Percentiles rank a stretch among this genome's conserved stretches.
phyloP scores from a whole-genome alignment of 2,329 filamentous ascomycete genomes.

The Aspergillus glaucus region DNA sequence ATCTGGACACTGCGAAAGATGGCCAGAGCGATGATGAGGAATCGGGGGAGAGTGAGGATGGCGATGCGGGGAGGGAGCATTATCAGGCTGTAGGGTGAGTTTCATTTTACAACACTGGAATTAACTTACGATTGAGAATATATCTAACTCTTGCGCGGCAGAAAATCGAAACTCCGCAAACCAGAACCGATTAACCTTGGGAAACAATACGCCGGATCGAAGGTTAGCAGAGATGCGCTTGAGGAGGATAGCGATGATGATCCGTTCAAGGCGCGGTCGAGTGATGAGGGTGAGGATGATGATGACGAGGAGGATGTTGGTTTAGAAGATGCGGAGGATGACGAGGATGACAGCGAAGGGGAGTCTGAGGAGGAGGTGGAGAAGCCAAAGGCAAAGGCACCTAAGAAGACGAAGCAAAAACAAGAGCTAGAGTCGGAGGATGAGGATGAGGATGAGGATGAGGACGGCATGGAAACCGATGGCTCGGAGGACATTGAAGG shows the following conservation, averaged over 20 bases:
- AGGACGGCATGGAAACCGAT: slow-evolving; percentile 19
- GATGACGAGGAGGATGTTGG: slow-evolving; percentile 15
- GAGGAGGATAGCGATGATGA: slow-evolving; percentile 52
- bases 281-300: slow-evolving; percentile 29
- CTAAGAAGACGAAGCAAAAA: slow-evolving; percentile 12
- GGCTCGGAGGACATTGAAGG: slow-evolving; percentile 19
- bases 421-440: slow-evolving; percentile 17
- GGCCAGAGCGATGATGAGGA: slow-evolving; percentile 49
- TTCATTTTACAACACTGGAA: not conserved
- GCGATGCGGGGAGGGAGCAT: slow-evolving; percentile 68
- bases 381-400: slow-evolving; percentile 1
- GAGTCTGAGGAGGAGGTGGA: slow-evolving; percentile 1
- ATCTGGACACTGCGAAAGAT: slow-evolving; percentile 50
- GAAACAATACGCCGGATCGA: slow-evolving; percentile 71
- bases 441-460: slow-evolving; percentile 15
- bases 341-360: slow-evolving; percentile 16
- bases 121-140: slow-evolving; percentile 3
- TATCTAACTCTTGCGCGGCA: slow-evolving; percentile 23
- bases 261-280: slow-evolving; percentile 31
- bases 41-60: slow-evolving; percentile 39
- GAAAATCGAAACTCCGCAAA: slow-evolving; percentile 77
- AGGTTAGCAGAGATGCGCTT: slow-evolving; percentile 64
- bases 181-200: slow-evolving; percentile 64
- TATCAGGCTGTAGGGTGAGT: slow-evolving; percentile 69
- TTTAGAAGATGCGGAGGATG: slow-evolving; percentile 24